Conservation (phyloP, 2,329 filamentous ascomycete genomes). For the Dothistroma septosporum region DNA sequence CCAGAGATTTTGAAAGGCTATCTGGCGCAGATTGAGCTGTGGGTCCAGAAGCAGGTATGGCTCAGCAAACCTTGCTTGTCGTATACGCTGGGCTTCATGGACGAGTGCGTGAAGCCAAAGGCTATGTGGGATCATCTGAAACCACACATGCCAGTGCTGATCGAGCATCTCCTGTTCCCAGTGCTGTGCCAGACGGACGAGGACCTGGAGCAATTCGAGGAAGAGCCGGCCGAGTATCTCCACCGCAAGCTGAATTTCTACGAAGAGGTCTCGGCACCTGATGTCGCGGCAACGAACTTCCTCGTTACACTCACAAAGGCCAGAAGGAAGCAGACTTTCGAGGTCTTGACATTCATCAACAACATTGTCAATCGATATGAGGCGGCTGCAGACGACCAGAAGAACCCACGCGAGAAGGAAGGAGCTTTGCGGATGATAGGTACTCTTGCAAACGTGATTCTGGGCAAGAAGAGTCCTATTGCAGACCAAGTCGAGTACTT, state of each 20-base stretch:
- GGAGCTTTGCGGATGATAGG: slow-evolving; percentile 96
- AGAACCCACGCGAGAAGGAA: slow-evolving; percentile 93
- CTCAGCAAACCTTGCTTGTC: slow-evolving; percentile 90
- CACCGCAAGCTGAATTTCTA: slow-evolving; percentile 98
- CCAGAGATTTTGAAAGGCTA: slow-evolving; percentile 96
- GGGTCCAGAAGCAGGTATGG: slow-evolving; percentile 93
- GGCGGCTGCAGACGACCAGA: slow-evolving; percentile 74
- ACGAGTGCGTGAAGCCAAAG: slow-evolving; percentile 96
- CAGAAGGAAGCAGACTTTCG: slow-evolving; percentile 91
- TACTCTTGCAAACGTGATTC: slow-evolving; percentile 84
- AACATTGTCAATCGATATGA: slow-evolving; percentile 92
- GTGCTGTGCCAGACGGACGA: slow-evolving; percentile 89
- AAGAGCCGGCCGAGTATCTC: slow-evolving; percentile 92
- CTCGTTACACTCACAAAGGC: slow-evolving; percentile 90
- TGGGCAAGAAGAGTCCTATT: slow-evolving; percentile 97
- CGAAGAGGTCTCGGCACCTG: slow-evolving; percentile 91
- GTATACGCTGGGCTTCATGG: slow-evolving; percentile 89
- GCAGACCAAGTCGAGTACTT: slow-evolving; percentile 98
- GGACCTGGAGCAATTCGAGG: slow-evolving; percentile 88
- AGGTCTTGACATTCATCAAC: slow-evolving; percentile 92
- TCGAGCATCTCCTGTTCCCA: slow-evolving; percentile 93
- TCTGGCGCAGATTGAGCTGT: slow-evolving; percentile 90
- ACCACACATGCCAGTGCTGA: slow-evolving; percentile 85
- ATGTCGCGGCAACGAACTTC: slow-evolving; percentile 95
- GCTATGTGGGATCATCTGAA: slow-evolving; percentile 94